Evolutionary conservation across 345 rosid genomes (phyloP).

Genomic region (Turritis glabra): DNA sequence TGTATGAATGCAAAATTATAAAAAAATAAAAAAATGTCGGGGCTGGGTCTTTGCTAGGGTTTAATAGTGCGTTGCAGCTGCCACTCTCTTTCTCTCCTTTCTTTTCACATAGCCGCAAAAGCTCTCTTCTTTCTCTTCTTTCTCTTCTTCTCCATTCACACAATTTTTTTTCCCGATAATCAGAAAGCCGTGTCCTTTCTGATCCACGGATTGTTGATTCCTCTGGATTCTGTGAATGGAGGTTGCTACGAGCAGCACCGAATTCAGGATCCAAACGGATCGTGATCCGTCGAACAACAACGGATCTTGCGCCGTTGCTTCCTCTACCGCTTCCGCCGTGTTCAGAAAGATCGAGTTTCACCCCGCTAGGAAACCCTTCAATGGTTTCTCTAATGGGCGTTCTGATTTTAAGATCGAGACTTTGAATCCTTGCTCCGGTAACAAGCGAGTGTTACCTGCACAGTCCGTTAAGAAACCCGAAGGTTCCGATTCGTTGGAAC

Average conservation of each 20-base stretch:
- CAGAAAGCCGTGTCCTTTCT: slow-evolving; percentile 7
- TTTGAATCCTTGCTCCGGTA: slow-evolving; percentile 52
- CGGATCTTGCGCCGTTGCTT: slow-evolving; percentile 40
- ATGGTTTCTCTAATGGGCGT: slow-evolving; percentile 39
- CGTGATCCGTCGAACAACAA: slow-evolving; percentile 36
- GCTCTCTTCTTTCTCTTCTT: slow-evolving; percentile 19
- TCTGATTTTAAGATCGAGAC: slow-evolving; percentile 78
- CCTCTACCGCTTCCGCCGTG: slow-evolving; percentile 35
- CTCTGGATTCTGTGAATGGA: slow-evolving; percentile 34
- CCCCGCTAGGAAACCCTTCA: slow-evolving; percentile 59
- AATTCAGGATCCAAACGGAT: slow-evolving; percentile 32
- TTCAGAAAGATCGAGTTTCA: slow-evolving; percentile 61
- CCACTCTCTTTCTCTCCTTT: slow-evolving; percentile 6
- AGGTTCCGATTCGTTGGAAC: slow-evolving; percentile 52
- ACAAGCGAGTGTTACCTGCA: slow-evolving; percentile 24
- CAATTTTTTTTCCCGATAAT: neutral
- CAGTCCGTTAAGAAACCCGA: slow-evolving; percentile 46
- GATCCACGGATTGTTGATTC: slow-evolving; percentile 1
- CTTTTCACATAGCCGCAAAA: slow-evolving; percentile 48
- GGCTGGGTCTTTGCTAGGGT: slow-evolving; percentile 55
- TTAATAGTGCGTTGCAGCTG: slow-evolving; percentile 44
- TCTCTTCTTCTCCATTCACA: slow-evolving; percentile 18
- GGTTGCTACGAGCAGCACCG: slow-evolving; percentile 20
- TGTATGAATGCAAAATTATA: neutral
- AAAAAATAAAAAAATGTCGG: neutral